phyloP scores from a whole-genome alignment of 208 protist species.

The Naegleria gruberi region DNA sequence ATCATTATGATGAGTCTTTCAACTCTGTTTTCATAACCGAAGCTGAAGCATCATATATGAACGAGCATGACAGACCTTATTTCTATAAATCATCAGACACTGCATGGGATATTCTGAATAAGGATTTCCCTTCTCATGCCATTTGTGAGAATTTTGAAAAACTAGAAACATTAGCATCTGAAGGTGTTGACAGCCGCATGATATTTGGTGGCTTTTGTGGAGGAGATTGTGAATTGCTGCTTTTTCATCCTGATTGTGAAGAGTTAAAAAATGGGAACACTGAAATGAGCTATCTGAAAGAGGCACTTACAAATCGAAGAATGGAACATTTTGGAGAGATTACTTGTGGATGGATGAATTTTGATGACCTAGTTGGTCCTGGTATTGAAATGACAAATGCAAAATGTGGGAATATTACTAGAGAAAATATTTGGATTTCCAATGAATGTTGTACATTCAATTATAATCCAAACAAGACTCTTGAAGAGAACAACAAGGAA shows the following conservation, averaged over 20 bases:
- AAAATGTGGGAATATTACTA: not conserved
- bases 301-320: not conserved
- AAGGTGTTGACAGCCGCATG: not conserved
- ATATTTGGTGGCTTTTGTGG: not conserved
- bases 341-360: not conserved
- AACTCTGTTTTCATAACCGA: not conserved
- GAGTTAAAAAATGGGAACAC: too few relatives aligned
- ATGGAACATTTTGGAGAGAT: not conserved
- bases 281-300: not conserved
- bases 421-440: not conserved
- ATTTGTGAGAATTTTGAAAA: not conserved
- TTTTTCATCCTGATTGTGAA: not conserved
- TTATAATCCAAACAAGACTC: not conserved
- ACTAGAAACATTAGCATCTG: not conserved
- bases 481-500: not conserved
- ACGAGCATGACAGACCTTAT: not conserved
- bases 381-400: not conserved
- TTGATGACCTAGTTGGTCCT: not conserved
- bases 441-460: not conserved
- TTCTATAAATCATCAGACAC: not conserved
- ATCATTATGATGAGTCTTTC: not conserved
- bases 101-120: not conserved
- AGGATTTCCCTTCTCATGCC: not conserved
- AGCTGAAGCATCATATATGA: not conserved
- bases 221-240: not conserved